Evolutionary conservation across 2,329 filamentous ascomycete species (phyloP).

Genomic region (Penicillium oxalicum): DNA sequence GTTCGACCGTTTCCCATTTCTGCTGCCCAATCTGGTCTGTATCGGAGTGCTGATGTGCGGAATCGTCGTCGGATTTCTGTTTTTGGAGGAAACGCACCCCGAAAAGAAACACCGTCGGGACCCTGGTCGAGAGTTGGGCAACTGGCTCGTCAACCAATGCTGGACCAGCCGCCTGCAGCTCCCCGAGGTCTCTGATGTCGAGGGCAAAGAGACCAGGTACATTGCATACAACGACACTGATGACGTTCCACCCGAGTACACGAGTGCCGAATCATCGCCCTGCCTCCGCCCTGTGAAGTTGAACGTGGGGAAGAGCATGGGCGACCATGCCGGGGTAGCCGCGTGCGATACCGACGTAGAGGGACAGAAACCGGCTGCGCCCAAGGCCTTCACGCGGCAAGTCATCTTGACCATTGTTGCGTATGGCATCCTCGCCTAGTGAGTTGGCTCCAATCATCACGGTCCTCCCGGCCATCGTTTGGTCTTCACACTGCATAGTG

Average conservation of each 20-base stretch:
- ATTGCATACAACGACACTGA: slow-evolving; percentile 54
- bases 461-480: not conserved
- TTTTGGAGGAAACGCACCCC: slow-evolving; percentile 89
- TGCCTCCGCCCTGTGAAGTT: slow-evolving; percentile 35
- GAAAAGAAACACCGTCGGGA: slow-evolving; percentile 73
- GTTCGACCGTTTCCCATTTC: slow-evolving; percentile 82
- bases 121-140: slow-evolving; percentile 67
- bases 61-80: slow-evolving; percentile 71
- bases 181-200: slow-evolving; percentile 44
- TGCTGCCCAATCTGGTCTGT: slow-evolving; percentile 88
- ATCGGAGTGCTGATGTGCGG: slow-evolving; percentile 70
- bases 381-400: slow-evolving; percentile 71
- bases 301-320: not conserved
- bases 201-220: slow-evolving; percentile 30
- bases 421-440: slow-evolving; percentile 93
- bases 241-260: slow-evolving; percentile 61
- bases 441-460: slow-evolving; percentile 42
- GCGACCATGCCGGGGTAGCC: slow-evolving; percentile 24
- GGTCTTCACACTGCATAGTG: slow-evolving; percentile 41
- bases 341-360: slow-evolving; percentile 40
- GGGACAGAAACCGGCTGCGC: slow-evolving; percentile 39
- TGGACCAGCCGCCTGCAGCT: slow-evolving; percentile 25
- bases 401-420: slow-evolving; percentile 82
- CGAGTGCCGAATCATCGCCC: slow-evolving; percentile 52
- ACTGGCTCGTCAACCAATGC: slow-evolving; percentile 53